A percentile compares a stretch with the other conserved stretches of the same genome.
These are phyloP conservation scores for Magnolia sinica DNA, from an alignment of 164 flowering plant genomes.

Conservation along the genomic window DNA sequence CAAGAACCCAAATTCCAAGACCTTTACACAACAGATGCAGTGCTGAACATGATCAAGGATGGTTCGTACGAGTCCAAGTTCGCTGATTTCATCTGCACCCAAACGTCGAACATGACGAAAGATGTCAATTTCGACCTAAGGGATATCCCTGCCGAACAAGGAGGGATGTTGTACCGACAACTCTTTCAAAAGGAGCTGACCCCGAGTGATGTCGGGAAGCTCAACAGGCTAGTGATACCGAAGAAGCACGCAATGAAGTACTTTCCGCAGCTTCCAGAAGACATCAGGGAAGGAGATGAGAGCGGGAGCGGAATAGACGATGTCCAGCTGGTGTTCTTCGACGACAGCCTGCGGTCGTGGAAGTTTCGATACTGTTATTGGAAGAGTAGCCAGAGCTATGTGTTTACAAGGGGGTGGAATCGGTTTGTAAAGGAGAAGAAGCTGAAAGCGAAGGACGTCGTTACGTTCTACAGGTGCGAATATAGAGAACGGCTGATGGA, in stretches of 20 bases:
- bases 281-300: constrained; percentile 12
- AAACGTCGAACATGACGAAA: constrained; percentile 1
- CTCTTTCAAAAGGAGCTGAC: constrained; percentile 87
- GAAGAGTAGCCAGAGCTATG: constrained; percentile 84
- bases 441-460: constrained; percentile 45
- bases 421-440: constrained; percentile 62
- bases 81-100: constrained; percentile 22
- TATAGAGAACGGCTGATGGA: constrained; percentile 9
- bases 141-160: neutral
- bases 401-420: constrained; percentile 80
- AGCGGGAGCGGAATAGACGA: constrained; percentile 25
- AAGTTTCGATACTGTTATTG: constrained; percentile 79
- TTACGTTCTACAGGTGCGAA: constrained; percentile 42
- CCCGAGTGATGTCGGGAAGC: constrained; percentile 87
- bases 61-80: constrained; percentile 51
- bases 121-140: neutral
- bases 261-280: constrained; percentile 39
- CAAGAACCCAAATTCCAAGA: constrained; percentile 46
- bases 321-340: constrained; percentile 39
- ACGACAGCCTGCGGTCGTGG: constrained; percentile 48
- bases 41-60: constrained; percentile 59
- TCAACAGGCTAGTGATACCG: constrained; percentile 80
- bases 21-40: constrained; percentile 21
- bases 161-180: constrained; percentile 24
- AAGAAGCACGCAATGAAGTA: constrained; percentile 59